Evolutionary conservation across 2,329 filamentous ascomycete genomes (phyloP).

Genomic region (Colletotrichum cordylinicola): DNA sequence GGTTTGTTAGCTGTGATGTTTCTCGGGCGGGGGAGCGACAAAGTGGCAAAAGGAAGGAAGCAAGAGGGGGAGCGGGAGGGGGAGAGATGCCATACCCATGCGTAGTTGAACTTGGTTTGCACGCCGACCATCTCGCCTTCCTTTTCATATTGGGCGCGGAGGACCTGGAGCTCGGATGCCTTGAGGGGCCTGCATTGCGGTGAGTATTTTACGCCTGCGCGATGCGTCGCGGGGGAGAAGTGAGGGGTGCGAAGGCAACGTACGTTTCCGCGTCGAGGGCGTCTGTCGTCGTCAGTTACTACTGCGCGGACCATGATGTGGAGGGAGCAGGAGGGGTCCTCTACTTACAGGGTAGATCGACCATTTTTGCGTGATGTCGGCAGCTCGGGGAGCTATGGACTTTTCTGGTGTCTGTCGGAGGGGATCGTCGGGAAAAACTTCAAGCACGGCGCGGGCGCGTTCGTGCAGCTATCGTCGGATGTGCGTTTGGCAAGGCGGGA

Average conservation of each 20-base stretch:
- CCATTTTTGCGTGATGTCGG: constrained; percentile 39
- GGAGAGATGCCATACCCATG: constrained; percentile 73
- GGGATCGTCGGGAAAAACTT: not conserved
- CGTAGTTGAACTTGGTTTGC: constrained; percentile 99
- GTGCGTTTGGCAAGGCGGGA: not conserved
- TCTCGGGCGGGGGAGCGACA: not conserved
- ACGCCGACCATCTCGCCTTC: constrained; percentile 96
- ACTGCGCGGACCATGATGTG: not conserved
- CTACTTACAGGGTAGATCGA: constrained; percentile 54
- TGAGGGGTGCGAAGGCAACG: constrained; percentile 30
- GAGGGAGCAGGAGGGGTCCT: not conserved
- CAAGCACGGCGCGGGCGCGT: not conserved
- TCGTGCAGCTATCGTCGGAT: not conserved
- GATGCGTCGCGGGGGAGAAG: not conserved
- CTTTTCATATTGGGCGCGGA: constrained; percentile 94
- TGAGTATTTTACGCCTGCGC: not conserved
- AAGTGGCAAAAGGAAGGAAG: constrained; percentile 9
- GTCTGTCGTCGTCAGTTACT: constrained; percentile 60
- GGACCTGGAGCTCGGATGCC: constrained; percentile 88
- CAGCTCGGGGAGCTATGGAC: not conserved
- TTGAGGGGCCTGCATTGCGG: constrained; percentile 74
- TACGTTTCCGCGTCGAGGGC: constrained; percentile 97
- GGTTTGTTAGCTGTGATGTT: not conserved
- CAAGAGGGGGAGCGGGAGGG: not conserved
- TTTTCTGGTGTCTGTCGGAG: not conserved